phyloP scores from a whole-genome alignment of 768 basidiomycete genomes.

The Podaxis pistillaris region DNA sequence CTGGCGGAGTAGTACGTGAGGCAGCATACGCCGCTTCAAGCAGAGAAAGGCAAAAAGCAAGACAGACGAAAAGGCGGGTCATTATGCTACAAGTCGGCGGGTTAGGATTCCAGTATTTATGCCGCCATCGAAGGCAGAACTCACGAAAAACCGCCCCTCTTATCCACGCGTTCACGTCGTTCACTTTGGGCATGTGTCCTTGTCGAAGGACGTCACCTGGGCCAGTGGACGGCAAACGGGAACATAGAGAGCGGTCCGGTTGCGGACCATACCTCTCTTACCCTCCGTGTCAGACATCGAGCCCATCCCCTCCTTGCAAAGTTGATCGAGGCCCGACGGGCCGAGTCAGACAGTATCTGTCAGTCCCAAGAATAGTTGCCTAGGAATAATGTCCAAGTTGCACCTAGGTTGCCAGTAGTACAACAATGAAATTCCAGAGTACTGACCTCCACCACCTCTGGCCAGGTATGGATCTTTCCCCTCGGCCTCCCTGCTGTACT shows the following conservation, averaged over 20 bases:
- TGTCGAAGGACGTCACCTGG: slow-evolving; percentile 3
- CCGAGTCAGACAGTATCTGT: neutral
- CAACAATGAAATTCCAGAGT: too few species aligned
- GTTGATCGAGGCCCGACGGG: too few species aligned
- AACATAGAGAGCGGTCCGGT: slow-evolving; percentile 3
- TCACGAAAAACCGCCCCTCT: neutral
- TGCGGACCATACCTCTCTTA: neutral
- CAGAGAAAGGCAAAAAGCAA: neutral
- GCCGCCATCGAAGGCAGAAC: neutral
- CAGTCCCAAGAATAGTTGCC: too few species aligned
- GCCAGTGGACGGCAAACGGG: neutral
- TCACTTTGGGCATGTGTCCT: neutral
- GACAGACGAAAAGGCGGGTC: neutral
- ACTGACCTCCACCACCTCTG: too few species aligned
- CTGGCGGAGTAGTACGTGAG: slow-evolving; percentile 40
- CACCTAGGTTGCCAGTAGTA: too few species aligned
- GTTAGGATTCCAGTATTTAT: neutral
- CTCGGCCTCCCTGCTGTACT: too few species aligned
- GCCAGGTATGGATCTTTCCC: too few species aligned
- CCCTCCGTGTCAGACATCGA: neutral
- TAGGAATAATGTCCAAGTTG: too few species aligned
- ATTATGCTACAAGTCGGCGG: neutral
- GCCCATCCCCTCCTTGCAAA: neutral
- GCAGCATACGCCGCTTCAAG: slow-evolving; percentile 23
- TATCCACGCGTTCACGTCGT: neutral